Percentiles rank a stretch among this genome's conserved stretches.
Evolutionary conservation across 768 basidiomycete species (phyloP).

Genomic region (Hypholoma fasciculare): DNA sequence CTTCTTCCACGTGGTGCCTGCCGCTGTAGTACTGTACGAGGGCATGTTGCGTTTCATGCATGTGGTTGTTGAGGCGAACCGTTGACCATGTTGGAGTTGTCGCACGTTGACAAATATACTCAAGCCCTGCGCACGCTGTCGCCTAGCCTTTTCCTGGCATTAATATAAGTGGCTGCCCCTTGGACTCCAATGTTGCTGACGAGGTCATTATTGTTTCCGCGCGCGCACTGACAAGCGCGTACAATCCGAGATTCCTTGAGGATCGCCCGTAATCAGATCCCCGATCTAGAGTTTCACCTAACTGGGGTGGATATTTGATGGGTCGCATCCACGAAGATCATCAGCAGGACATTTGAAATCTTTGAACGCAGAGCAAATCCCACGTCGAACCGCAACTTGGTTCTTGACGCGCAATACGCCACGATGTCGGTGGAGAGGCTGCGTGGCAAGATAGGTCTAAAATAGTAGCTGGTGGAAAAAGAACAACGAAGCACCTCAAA

Average conservation of each 20-base stretch:
- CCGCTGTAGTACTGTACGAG: constrained; percentile 8
- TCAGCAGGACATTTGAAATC: constrained; percentile 16
- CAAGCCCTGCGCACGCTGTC: constrained; percentile 16
- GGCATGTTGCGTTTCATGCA: constrained; percentile 14
- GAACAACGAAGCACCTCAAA: constrained; percentile 13
- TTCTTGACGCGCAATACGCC: constrained; percentile 13
- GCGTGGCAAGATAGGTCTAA: constrained; percentile 18
- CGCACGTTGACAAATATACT: constrained; percentile 14
- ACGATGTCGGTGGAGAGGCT: constrained; percentile 8
- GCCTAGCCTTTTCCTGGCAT: not conserved
- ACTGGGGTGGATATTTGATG: constrained; percentile 13
- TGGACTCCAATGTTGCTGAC: constrained; percentile 10
- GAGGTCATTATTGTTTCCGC: constrained; percentile 19
- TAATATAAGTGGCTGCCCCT: not conserved
- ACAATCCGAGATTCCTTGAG: constrained; percentile 15
- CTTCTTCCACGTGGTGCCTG: constrained; percentile 27
- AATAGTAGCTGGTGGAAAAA: constrained; percentile 14
- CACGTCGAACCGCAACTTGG: constrained; percentile 28
- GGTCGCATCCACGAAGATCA: constrained; percentile 12
- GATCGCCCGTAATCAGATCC: constrained; percentile 14
- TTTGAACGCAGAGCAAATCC: constrained; percentile 23
- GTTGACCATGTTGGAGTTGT: not conserved
- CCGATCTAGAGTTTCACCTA: constrained; percentile 14
- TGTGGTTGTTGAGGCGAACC: not conserved
- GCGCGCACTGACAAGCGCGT: constrained; percentile 18